phyloP scores from a whole-genome alignment of 140 eudicot genomes.

The Bidens hawaiensis region DNA sequence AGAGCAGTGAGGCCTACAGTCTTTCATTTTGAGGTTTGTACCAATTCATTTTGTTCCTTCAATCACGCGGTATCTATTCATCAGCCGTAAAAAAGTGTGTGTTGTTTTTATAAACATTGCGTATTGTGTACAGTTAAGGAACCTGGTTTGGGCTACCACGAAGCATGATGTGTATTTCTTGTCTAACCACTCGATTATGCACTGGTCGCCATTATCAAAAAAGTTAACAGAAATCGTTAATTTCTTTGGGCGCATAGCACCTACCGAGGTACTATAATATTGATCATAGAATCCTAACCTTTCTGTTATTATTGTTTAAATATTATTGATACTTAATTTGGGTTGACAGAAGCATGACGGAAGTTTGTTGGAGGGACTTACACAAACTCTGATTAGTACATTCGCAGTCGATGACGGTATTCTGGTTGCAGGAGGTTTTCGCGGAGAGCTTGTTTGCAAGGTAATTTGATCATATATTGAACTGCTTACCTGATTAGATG shows the following conservation, averaged over 20 bases:
- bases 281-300: not conserved
- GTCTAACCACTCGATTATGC: constrained; percentile 58
- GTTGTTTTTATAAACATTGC: not conserved
- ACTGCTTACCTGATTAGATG: no score
- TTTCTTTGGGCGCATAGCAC: constrained; percentile 62
- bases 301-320: not conserved
- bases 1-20: no score
- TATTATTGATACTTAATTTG: not conserved
- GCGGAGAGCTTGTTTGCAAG: constrained; percentile 6
- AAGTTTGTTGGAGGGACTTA: constrained; percentile 9
- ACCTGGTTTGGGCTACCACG: constrained; percentile 3
- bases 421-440: constrained; percentile 1
- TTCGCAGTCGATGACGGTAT: not conserved
- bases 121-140: not conserved
- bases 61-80: not conserved
- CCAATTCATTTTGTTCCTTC: not conserved
- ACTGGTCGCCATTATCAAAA: constrained; percentile 60
- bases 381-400: constrained; percentile 9
- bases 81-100: no score
- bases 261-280: constrained; percentile 40
- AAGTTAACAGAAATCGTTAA: constrained; percentile 57
- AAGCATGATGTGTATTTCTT: constrained; percentile 30
- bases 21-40: constrained; percentile 1
- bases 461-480: not conserved
- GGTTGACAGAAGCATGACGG: not conserved